Percentiles rank a stretch among this genome's conserved stretches.
Evolutionary conservation across 345 rosid species (phyloP).

Genomic region (Eucalyptus virginea): DNA sequence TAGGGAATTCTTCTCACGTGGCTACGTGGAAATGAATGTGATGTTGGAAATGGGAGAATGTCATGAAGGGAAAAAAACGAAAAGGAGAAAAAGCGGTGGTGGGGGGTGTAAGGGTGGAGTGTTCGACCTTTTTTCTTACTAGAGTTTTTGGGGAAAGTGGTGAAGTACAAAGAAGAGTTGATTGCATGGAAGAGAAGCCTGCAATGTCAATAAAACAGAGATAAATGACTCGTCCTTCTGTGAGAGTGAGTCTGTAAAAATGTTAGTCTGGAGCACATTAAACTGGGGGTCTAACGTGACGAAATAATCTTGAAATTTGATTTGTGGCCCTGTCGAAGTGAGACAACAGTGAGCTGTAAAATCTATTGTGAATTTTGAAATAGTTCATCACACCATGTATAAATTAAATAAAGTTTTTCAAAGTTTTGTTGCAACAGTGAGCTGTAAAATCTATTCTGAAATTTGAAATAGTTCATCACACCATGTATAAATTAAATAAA

Average conservation of each 20-base stretch:
- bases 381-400: no score
- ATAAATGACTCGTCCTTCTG: not conserved
- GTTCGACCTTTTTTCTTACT: not conserved
- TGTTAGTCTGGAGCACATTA: not conserved
- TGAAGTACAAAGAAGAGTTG: not conserved
- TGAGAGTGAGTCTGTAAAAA: not conserved
- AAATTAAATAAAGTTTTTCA: no score
- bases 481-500: not conserved
- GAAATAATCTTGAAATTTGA: not conserved
- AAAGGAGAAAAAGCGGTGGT: not conserved
- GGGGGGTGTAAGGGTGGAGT: not conserved
- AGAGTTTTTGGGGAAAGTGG: not conserved
- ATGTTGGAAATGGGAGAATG: not conserved
- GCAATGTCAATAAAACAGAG: not conserved
- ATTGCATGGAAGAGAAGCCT: not conserved
- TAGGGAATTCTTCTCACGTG: not conserved
- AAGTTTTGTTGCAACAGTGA: no score
- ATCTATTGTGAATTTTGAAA: no score
- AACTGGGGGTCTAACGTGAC: not conserved
- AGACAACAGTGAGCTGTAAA: no score
- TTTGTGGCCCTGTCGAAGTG: no score
- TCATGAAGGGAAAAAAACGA: not conserved
- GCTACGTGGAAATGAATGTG: not conserved
- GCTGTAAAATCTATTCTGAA: no score
- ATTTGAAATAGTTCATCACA: no score